Evolutionary conservation across 129 eudicot species (phyloP).

Genomic region (Arctium lappa): DNA sequence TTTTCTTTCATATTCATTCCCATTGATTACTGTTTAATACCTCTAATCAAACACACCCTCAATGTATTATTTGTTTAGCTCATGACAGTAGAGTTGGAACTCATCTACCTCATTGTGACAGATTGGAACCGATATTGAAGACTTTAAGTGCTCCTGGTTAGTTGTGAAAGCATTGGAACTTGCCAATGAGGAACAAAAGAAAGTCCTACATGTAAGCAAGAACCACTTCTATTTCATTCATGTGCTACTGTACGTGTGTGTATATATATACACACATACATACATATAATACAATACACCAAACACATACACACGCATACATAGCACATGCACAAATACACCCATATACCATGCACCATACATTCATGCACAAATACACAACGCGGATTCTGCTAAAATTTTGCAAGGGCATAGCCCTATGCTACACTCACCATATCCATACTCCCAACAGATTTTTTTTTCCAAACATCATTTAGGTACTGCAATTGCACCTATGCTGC

Average conservation of each 20-base stretch:
- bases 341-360: background rate
- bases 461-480: background rate
- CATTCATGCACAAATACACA: background rate
- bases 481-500: too few species aligned
- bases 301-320: background rate
- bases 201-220: slow-evolving; percentile 49
- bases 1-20: too few species aligned
- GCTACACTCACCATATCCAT: background rate
- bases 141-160: slow-evolving; percentile 91
- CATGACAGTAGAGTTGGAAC: background rate
- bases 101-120: slow-evolving; percentile 27
- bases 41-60: too few species aligned
- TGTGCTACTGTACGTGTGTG: background rate
- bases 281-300: background rate
- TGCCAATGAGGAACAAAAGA: slow-evolving; percentile 70
- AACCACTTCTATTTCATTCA: background rate
- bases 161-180: slow-evolving; percentile 83
- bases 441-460: background rate
- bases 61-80: background rate
- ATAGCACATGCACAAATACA: background rate
- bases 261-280: background rate
- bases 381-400: background rate
- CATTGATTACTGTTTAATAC: too few species aligned
- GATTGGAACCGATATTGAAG: slow-evolving; percentile 91
- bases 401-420: background rate